phyloP scores from a whole-genome alignment of 495 filamentous ascomycete species.

The Jackrogersella minutella region DNA sequence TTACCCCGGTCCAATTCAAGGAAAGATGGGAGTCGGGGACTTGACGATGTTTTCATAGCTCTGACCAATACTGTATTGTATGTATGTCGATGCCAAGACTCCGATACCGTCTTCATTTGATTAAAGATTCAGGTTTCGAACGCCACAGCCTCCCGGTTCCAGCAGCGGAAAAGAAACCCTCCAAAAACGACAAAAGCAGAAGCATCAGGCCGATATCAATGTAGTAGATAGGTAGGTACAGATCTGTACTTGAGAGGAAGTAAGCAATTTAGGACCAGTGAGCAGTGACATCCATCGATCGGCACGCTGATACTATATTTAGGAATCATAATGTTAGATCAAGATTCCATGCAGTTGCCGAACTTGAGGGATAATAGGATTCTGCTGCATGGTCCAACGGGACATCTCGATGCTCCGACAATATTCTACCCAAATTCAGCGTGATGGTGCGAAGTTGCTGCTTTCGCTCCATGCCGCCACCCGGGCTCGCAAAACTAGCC shows the following conservation, averaged over 20 bases:
- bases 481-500: neutral
- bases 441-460: slow-evolving; percentile 27
- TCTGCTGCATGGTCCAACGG: neutral
- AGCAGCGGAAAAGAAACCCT: too few species aligned
- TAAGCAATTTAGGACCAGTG: neutral
- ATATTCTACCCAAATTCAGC: slow-evolving; percentile 13
- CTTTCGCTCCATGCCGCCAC: neutral
- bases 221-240: neutral
- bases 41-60: neutral
- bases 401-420: neutral
- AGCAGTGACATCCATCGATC: neutral
- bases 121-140: neutral
- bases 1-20: neutral
- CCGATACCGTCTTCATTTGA: neutral
- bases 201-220: neutral
- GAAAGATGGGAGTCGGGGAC: neutral
- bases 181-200: neutral
- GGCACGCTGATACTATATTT: slow-evolving; percentile 13
- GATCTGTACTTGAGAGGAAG: neutral
- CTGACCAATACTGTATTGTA: too few species aligned
- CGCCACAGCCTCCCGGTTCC: neutral
- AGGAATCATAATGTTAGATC: neutral
- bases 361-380: slow-evolving; percentile 1
- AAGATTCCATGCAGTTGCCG: neutral
- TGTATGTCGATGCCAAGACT: neutral